A percentile compares a stretch with the other conserved stretches of the same genome.
phyloP scores from a whole-genome alignment of 371 early-diverging fungal species.

The Mucor irregularis region DNA sequence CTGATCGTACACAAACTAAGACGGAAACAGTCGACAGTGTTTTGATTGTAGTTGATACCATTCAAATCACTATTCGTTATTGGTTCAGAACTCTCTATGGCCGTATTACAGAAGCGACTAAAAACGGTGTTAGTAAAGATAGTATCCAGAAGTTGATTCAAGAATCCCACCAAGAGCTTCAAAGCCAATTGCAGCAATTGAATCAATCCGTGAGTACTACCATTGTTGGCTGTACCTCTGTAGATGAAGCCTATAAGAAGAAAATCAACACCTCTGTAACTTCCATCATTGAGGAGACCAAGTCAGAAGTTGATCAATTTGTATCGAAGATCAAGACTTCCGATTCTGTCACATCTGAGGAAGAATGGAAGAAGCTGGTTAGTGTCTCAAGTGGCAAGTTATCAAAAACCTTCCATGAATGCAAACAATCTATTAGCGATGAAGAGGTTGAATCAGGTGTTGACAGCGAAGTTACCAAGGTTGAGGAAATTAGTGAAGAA shows the following conservation, averaged over 20 bases:
- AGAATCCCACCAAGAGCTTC: constrained; percentile 17
- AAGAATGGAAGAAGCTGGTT: constrained; percentile 10
- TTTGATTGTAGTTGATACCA: constrained; percentile 16
- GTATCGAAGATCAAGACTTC: constrained; percentile 2
- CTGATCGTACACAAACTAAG: constrained; percentile 1
- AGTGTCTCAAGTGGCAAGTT: not conserved
- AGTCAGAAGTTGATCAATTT: constrained; percentile 7
- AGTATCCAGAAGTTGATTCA: constrained; percentile 16
- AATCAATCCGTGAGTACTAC: not conserved
- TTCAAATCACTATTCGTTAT: constrained; percentile 23
- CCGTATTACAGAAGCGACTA: constrained; percentile 9
- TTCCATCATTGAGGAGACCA: constrained; percentile 12
- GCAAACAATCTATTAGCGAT: constrained; percentile 3
- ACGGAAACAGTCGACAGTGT: constrained; percentile 10
- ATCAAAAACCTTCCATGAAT: not conserved
- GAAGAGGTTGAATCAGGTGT: not conserved
- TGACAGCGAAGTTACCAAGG: not conserved
- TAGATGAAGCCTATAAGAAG: constrained; percentile 15
- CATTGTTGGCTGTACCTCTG: not conserved
- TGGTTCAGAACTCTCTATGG: constrained; percentile 21
- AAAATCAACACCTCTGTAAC: constrained; percentile 11
- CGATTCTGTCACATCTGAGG: not conserved
- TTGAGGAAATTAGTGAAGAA: not conserved
- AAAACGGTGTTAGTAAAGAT: constrained; percentile 18
- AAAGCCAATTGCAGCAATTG: constrained; percentile 11